Base-by-base conservation (phyloP, 2,329 filamentous ascomycete genomes). In the Mycogone perniciosa region DNA sequence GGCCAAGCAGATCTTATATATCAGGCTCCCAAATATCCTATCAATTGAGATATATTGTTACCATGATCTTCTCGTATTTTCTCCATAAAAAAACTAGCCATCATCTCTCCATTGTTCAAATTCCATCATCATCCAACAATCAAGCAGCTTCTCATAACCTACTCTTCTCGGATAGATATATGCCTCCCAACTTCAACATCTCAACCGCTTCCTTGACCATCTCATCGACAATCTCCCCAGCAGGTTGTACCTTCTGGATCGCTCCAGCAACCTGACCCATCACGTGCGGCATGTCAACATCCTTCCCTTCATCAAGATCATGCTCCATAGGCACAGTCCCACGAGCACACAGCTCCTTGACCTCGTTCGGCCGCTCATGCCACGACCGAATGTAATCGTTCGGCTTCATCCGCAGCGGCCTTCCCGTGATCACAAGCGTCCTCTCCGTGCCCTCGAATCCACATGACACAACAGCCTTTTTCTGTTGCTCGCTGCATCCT, bases 251-350 rank as follows among this genome's bases (percentile, higher is more conserved):
- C 58, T 85, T 82, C 33, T 73, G 68, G 51, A 96, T 88, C 1
- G 84, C 78, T 2, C 87, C 91, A 1, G 89, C 88, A 7, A 96
- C 91, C 72, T 96, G 89, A 1, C 92, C 92, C 92, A 96, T 96
- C 62, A 96, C 66, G 68, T 92, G 90, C 9, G 92, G 92, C 50
- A 87, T 74, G 63, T 96, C 92, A 9, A 95, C 74, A 38, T 96
- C 89, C 50, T 84, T 85, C 1, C 86, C 87, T 49, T 89, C 77
- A 45, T 95, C 88, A 62, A 96, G 74, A 64, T 97, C 92, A 63
- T 88, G 77, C 70, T 86, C 81, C 56, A 96, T 74, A 1, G 92
- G 92, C 54, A 95, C 85, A 31, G 95, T 71, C 1, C 92, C 92
- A 58, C 76, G 74, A 34, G 85, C 82, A 33, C 86, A 91, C 65